Percentiles rank a stretch among this genome's conserved stretches.
Evolutionary conservation across 1,284 basidiomycete genomes (phyloP).

Genomic region (Ceraceosorus guamensis): DNA sequence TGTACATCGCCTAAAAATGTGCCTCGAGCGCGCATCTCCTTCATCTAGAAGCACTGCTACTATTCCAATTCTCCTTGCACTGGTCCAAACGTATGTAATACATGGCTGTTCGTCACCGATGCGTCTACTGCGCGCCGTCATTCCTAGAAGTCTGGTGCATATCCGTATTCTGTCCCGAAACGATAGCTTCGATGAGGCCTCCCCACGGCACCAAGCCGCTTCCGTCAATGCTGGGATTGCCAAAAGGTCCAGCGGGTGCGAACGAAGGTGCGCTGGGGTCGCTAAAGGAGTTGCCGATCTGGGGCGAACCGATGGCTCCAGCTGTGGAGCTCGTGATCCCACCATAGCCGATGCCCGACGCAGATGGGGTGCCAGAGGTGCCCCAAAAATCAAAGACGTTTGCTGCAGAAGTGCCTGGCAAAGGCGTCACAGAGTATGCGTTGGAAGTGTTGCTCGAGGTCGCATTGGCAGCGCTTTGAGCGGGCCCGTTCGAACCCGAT

Average conservation of each 20-base stretch:
- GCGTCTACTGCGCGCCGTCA: no score
- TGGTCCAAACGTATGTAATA: no score
- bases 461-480: no score
- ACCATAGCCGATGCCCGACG: neutral
- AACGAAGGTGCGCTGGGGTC: conserved; percentile 1
- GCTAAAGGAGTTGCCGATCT: neutral
- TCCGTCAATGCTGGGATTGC: neutral
- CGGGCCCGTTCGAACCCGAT: no score
- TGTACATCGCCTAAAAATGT: no score
- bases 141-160: no score
- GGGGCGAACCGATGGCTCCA: conserved; percentile 1
- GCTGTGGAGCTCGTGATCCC: neutral
- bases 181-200: conserved; percentile 7
- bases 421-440: no score
- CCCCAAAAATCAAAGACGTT: neutral
- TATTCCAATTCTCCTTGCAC: no score
- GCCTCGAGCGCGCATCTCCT: no score
- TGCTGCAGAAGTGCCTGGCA: neutral
- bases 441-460: no score
- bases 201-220: conserved; percentile 1
- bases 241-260: neutral
- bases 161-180: conserved; percentile 7
- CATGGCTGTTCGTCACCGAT: no score
- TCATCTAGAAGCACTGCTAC: no score
- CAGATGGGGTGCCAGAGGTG: neutral